These are phyloP conservation scores for Thelonectria rubi DNA, from an alignment of 2,329 filamentous ascomycete genomes.

Conservation along the genomic window DNA sequence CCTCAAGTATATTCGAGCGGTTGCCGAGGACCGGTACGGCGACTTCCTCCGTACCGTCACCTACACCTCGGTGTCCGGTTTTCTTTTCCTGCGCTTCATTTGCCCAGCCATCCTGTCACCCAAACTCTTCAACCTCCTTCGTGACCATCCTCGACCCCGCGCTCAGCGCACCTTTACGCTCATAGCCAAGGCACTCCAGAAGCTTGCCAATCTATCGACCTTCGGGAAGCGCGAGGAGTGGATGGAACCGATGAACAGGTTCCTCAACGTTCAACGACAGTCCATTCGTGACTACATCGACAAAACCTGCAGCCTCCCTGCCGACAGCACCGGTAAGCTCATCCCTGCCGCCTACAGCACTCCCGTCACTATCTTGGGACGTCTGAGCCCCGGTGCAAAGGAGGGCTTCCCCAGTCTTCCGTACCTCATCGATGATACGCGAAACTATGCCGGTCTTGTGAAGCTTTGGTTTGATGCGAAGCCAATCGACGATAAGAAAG, in stretches of 20 bases:
- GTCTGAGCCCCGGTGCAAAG: slow-evolving; percentile 79
- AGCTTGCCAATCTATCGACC: slow-evolving; percentile 86
- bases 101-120: slow-evolving; percentile 96
- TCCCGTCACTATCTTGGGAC: slow-evolving; percentile 86
- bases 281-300: slow-evolving; percentile 91
- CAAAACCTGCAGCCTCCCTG: slow-evolving; percentile 82
- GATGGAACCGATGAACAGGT: slow-evolving; percentile 99
- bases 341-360: slow-evolving; percentile 90
- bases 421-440: slow-evolving; percentile 88
- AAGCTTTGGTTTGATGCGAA: slow-evolving; percentile 77
- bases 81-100: slow-evolving; percentile 93
- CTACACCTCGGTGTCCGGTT: slow-evolving; percentile 95
- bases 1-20: slow-evolving; percentile 89
- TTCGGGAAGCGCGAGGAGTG: slow-evolving; percentile 97
- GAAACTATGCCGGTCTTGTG: slow-evolving; percentile 84
- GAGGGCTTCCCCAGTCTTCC: slow-evolving; percentile 95
- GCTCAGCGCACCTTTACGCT: slow-evolving; percentile 90
- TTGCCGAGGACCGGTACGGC: slow-evolving; percentile 93
- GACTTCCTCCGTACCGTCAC: slow-evolving; percentile 89
- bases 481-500: slow-evolving; percentile 49
- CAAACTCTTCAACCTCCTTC: slow-evolving; percentile 86
- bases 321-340: slow-evolving; percentile 70
- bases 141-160: slow-evolving; percentile 82
- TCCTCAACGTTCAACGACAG: slow-evolving; percentile 77
- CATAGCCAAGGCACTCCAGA: slow-evolving; percentile 91